Base-by-base conservation (phyloP, 2,329 filamentous ascomycete genomes). In the Talaromyces sp. region DNA sequence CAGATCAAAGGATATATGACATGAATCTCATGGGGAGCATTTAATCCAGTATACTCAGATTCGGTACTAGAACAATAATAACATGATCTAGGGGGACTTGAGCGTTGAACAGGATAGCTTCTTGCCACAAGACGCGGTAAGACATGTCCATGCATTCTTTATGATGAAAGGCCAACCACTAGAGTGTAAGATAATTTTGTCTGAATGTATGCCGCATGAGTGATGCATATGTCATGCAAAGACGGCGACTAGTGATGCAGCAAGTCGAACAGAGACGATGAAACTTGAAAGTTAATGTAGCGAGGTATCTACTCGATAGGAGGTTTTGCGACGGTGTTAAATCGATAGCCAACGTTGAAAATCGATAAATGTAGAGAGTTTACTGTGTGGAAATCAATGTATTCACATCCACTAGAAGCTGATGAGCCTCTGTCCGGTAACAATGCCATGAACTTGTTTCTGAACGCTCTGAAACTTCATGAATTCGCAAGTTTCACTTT, bases 401-500 rank as follows among this genome's bases (percentile, higher is more conserved):
- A 46, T 11, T 9, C 8, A 13, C 33, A 39, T n/a, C 35, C 21
- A 40, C 48, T 35, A 59, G 35, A 66, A 60, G 2, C 57, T 7
- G 52, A 68, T 65, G 7, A 60, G 17, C 11, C 37, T 63, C 11
- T 56, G 25, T 22, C 62, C 60, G 17, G 50, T 45, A 4, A 68
- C 31, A 3, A 67, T 50, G 37, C 58, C 48, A 1, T 55, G 53
- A 2, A 64, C 59, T 1, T 62, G 58, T n/a, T 46, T 35, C 62
- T 78, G 73, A 6, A 78, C 74, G 5, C 62, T 65, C 37, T 74
- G 71, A 58, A 79, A 79, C 31, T 70, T 67, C 60, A 74, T 70
- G 51, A 66, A 74, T 0, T 62, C 62, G 58, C 76, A 79, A 10
- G 64, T 66, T 64, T 79, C 76, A 58, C 76, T 79, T 64, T 80